Evolutionary conservation across 2,329 filamentous ascomycete genomes (phyloP), one percentile per base, ranked within the genome.

Genomic region (Plectosphaerella cucumerina): DNA sequence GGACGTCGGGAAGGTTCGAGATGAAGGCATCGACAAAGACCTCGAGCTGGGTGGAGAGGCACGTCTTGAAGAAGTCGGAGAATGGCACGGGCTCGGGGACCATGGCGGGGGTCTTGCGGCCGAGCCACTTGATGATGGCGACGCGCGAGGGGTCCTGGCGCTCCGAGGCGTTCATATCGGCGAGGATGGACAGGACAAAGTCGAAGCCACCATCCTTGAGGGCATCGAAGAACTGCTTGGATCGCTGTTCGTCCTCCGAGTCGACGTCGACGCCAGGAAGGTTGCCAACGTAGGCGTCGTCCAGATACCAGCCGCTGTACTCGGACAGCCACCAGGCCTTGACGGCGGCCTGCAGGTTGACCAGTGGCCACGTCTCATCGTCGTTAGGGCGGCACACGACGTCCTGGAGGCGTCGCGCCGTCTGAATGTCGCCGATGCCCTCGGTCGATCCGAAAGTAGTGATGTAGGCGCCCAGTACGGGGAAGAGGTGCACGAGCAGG

Each of bases 141-240:
- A 85, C 84, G 54, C 92, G 87, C 22, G 90, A 88, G 11, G 92
- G 87, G 63, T 97, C 91, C 59, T 91, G 86, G 90, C 91, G 96
- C 58, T 92, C 86, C 35, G 87, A 82, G 4, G 86, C 81, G 58
- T 86, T 89, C 49, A 93, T 81, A 62, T 95, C 91, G 26, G 90
- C 85, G 49, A 90, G 89, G 44, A 96, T 78, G 0, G 90, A 87
- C 17, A 99, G 79, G 57, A 97, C 81, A 62, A 97, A 96, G 63
- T 97, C 91, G 56, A 99, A 89, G 5, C 90, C 91, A 5, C 92
- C 92, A 56, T 97, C 91, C 61, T 91, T 89, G 6, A 97, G 71
- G 3, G 88, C 82, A 48, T 89, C 84, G 49, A 86, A 75, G 60
- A 96, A 95, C 34, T 84, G 77, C 53, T 86, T 86, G 3, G 86